phyloP scores from a whole-genome alignment of 1,284 basidiomycete species.

The Fomitopsis palustris region DNA sequence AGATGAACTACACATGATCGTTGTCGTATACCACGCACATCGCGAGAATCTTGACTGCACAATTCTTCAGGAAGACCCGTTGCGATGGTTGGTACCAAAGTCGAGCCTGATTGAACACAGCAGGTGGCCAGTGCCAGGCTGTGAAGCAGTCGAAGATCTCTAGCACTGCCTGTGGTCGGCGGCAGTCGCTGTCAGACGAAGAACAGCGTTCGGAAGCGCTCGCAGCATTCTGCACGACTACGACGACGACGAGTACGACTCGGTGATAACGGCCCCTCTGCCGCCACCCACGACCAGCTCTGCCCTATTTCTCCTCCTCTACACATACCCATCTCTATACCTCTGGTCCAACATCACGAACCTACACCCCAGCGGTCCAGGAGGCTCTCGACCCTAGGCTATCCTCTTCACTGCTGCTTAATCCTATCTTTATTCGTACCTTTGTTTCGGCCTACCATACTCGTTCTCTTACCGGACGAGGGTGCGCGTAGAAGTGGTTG shows the following conservation, averaged over 20 bases:
- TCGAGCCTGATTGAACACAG: neutral
- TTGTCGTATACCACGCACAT: too few species aligned
- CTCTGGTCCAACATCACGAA: neutral
- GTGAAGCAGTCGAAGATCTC: neutral
- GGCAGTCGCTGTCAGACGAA: neutral
- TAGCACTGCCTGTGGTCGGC: neutral
- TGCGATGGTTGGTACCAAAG: too few species aligned
- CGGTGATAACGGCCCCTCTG: neutral
- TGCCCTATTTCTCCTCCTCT: neutral
- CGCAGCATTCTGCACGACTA: neutral
- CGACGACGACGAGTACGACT: neutral
- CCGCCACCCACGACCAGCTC: neutral
- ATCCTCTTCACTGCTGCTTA: neutral
- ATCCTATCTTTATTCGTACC: conserved; percentile 5
- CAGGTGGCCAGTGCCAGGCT: neutral
- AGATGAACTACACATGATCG: too few species aligned
- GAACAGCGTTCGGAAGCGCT: neutral
- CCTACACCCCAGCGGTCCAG: neutral
- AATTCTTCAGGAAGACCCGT: too few species aligned
- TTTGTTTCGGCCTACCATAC: neutral
- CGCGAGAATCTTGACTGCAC: too few species aligned
- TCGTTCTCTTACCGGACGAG: neutral
- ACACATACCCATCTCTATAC: neutral
- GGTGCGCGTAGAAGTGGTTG: neutral
- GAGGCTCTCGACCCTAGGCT: conserved; percentile 5